Evolutionary conservation across 805 yeast species (phyloP).

Genomic region (Lipomyces orientalis): DNA sequence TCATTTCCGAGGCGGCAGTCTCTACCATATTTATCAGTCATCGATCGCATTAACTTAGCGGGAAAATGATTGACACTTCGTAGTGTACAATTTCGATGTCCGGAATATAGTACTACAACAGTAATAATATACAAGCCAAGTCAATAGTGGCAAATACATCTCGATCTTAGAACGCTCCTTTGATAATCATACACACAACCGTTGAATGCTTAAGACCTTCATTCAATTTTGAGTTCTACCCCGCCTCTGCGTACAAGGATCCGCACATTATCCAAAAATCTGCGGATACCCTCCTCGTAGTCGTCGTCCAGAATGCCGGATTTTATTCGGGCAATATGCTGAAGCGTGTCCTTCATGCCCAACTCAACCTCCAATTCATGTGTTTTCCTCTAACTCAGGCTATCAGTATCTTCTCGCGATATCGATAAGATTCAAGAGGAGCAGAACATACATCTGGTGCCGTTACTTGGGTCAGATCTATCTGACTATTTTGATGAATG

Average conservation of each 20-base stretch:
- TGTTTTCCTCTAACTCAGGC: constrained; percentile 10
- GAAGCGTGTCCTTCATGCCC: constrained; percentile 24
- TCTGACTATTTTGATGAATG: constrained; percentile 22
- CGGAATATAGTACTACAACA: background rate
- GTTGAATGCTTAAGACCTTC: background rate
- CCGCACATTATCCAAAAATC: constrained; percentile 33
- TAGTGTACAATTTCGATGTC: background rate
- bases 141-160: background rate
- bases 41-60: too few relatives aligned
- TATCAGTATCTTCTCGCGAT: constrained; percentile 9
- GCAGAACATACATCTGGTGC: constrained; percentile 16
- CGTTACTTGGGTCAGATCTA: constrained; percentile 32
- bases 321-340: constrained; percentile 14
- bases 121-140: background rate
- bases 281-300: constrained; percentile 25
- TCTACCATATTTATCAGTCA: too few relatives aligned
- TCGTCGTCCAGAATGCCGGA: constrained; percentile 19
- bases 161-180: background rate
- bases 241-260: constrained; percentile 36
- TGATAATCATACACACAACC: background rate
- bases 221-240: constrained; percentile 19
- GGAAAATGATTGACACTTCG: background rate
- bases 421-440: background rate
- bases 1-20: background rate
- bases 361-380: constrained; percentile 35